Conservation (phyloP, 2,329 filamentous ascomycete genomes). For the Epichloe scottii region DNA sequence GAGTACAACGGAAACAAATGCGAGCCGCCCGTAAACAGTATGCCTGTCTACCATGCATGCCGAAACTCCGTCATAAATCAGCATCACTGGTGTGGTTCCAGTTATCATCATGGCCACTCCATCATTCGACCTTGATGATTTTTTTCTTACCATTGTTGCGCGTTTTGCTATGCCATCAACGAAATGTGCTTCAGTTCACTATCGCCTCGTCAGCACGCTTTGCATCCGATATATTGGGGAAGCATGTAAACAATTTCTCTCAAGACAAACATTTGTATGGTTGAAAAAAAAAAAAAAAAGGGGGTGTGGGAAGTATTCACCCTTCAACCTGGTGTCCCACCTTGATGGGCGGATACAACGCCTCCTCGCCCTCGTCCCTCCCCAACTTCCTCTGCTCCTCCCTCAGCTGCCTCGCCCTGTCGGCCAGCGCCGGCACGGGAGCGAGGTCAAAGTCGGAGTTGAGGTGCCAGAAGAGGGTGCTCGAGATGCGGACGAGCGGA, state of each 20-base stretch:
- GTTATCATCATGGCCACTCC: too few species aligned
- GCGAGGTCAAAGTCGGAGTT: slow-evolving; percentile 42
- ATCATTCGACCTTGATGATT: too few species aligned
- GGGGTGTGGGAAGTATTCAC: slow-evolving; percentile 23
- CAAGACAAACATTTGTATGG: background rate
- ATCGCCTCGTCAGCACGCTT: background rate
- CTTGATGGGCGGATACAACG: slow-evolving; percentile 39
- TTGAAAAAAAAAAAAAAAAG: background rate
- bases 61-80: too few species aligned
- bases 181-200: slow-evolving; percentile 42
- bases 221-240: too few species aligned
- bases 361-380: slow-evolving; percentile 39
- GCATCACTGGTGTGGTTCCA: too few species aligned
- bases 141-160: too few species aligned
- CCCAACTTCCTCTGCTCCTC: slow-evolving; percentile 35
- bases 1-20: too few species aligned
- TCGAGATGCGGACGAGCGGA: slow-evolving; percentile 44
- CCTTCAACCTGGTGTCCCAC: slow-evolving; percentile 46
- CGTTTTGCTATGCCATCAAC: slow-evolving; percentile 28
- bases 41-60: too few species aligned
- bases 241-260: too few species aligned
- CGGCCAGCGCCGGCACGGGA: slow-evolving; percentile 36
- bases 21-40: too few species aligned
- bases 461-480: slow-evolving; percentile 49
- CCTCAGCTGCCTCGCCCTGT: slow-evolving; percentile 31